Evolutionary conservation across 352 stramenopile genomes (phyloP), one percentile per base, ranked within the genome.

Genomic region (Peronospora farinosa): DNA sequence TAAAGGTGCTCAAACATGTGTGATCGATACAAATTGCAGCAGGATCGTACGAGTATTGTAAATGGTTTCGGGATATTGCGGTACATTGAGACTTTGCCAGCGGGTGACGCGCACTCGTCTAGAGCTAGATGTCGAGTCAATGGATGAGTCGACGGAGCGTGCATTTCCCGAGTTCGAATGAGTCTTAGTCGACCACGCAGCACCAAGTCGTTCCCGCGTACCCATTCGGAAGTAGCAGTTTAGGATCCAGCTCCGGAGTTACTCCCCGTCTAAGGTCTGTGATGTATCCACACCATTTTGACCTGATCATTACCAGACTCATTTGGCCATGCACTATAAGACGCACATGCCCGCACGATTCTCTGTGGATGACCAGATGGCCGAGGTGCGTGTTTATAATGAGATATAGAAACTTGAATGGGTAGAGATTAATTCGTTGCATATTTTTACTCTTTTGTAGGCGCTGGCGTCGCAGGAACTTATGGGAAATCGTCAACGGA

Each of bases 351-450:
- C 82, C 13, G 76, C 76, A 54, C 79, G 82, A 42, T 86, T 90
- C 54, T 93, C 82, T 39, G 78, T 89, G 32, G 82, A 93, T 37
- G 82, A 93, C 58, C 82, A 93, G 64, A 93, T 93, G 82, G 70
- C 79, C 30, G 82, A 93, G 67, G 81, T 90, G 45, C n/a, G n/a
- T n/a, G n/a, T n/a, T n/a, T n/a, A n/a, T n/a, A n/a, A n/a, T n/a
- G n/a, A n/a, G n/a, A n/a, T n/a, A n/a, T n/a, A n/a, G n/a, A n/a
- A n/a, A n/a, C n/a, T n/a, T n/a, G n/a, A n/a, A n/a, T n/a, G n/a
- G n/a, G n/a, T n/a, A n/a, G n/a, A n/a, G n/a, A n/a, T n/a, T n/a
- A n/a, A n/a, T n/a, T n/a, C n/a, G n/a, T n/a, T n/a, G n/a, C n/a
- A n/a, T n/a, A n/a, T 33, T 19, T 16, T 45, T 15, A n/a, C 25